These are phyloP conservation scores for Solanum dulcamara DNA, from an alignment of 257 asterid genomes.

Conservation along the genomic window DNA sequence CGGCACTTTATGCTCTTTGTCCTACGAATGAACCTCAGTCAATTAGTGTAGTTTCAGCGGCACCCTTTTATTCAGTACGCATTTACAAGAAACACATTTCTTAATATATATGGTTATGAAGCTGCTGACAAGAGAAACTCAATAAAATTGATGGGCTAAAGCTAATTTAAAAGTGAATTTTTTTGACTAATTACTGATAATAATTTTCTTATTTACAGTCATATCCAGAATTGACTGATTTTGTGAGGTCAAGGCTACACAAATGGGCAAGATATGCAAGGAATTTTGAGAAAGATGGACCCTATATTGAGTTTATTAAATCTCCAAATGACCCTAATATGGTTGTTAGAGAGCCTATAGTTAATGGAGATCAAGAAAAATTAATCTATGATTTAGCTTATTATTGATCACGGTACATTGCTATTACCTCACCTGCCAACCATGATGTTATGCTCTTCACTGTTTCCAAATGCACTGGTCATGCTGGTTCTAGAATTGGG, in stretches of 20 bases:
- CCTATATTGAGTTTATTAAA: slow-evolving; percentile 64
- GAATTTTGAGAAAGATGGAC: slow-evolving; percentile 27
- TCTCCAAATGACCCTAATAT: slow-evolving; percentile 81
- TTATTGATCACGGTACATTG: slow-evolving; percentile 86
- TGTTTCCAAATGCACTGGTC: slow-evolving; percentile 83
- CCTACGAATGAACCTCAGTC: too few species aligned
- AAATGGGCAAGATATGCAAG: slow-evolving; percentile 76
- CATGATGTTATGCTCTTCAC: slow-evolving; percentile 70
- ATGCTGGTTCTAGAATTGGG: slow-evolving; percentile 96
- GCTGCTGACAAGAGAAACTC: too few species aligned
- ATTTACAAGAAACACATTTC: too few species aligned
- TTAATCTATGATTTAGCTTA: slow-evolving; percentile 67
- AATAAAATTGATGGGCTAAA: too few species aligned
- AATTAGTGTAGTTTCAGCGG: too few species aligned
- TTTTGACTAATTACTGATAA: not conserved
- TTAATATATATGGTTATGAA: too few species aligned
- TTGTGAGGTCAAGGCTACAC: slow-evolving; percentile 40
- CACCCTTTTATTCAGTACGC: too few species aligned
- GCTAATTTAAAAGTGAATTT: not conserved
- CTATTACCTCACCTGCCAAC: slow-evolving; percentile 52
- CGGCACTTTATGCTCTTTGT: too few species aligned
- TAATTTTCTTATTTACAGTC: slow-evolving; percentile 21
- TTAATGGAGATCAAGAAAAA: slow-evolving; percentile 34
- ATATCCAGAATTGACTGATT: slow-evolving; percentile 46
- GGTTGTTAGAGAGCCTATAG: slow-evolving; percentile 35